Conservation (phyloP, 495 filamentous ascomycete genomes). For the Penicillium paradoxum region DNA sequence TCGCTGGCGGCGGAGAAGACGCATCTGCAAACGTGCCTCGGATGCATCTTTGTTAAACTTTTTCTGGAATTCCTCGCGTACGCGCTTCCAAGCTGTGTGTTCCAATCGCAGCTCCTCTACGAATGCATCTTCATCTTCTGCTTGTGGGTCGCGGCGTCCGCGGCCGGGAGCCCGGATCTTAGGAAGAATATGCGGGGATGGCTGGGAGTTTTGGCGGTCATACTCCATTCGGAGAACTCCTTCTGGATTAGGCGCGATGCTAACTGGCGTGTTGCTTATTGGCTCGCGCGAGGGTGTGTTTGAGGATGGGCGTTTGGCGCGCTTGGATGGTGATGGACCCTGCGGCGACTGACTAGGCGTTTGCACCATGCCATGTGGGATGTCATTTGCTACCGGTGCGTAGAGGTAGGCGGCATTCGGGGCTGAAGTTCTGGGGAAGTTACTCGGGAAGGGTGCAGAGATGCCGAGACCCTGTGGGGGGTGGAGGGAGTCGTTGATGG, state of each 20-base stretch:
- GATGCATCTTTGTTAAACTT: slow-evolving; percentile 59
- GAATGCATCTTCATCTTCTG: slow-evolving; percentile 63
- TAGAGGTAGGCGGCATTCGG: slow-evolving; percentile 25
- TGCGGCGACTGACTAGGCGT: slow-evolving; percentile 27
- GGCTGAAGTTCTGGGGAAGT: slow-evolving; percentile 25
- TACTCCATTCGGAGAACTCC: slow-evolving; percentile 34
- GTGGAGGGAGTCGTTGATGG: slow-evolving; percentile 23
- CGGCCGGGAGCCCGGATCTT: slow-evolving; percentile 38
- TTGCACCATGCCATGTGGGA: slow-evolving; percentile 15
- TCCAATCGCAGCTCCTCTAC: slow-evolving; percentile 64
- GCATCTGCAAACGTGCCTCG: slow-evolving; percentile 70
- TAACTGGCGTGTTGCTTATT: slow-evolving; percentile 33
- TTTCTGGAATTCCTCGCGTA: slow-evolving; percentile 58
- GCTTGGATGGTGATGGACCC: slow-evolving; percentile 24
- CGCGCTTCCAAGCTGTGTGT: slow-evolving; percentile 64
- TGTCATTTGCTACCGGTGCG: slow-evolving; percentile 11
- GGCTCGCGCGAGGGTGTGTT: slow-evolving; percentile 26
- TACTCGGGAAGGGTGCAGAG: slow-evolving; percentile 31
- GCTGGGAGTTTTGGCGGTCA: slow-evolving; percentile 27
- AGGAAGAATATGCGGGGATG: slow-evolving; percentile 24
- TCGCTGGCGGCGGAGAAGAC: slow-evolving; percentile 61
- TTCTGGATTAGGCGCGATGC: slow-evolving; percentile 39
- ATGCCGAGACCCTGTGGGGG: slow-evolving; percentile 39
- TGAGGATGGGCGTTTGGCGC: slow-evolving; percentile 23
- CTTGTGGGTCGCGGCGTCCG: slow-evolving; percentile 43